phyloP scores from a whole-genome alignment of 371 early-diverging fungal genomes.

The Umbelopsis sp. region DNA sequence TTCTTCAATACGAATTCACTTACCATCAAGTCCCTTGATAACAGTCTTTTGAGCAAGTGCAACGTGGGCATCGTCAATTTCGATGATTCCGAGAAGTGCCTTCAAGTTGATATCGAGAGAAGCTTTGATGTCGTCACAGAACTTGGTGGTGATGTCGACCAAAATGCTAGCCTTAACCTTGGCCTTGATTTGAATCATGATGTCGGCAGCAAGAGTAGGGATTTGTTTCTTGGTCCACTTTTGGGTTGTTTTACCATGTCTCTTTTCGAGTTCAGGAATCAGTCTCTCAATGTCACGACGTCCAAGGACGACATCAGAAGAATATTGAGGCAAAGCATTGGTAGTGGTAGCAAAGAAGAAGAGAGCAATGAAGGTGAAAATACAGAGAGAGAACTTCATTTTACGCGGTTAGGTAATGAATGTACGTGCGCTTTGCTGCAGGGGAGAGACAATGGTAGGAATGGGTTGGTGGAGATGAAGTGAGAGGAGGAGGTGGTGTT shows the following conservation, averaged over 20 bases:
- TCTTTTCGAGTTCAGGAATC: conserved; percentile 9
- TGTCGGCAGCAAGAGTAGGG: conserved; percentile 6
- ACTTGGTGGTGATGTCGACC: conserved; percentile 12
- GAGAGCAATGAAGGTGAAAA: conserved; percentile 11
- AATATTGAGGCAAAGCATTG: neutral
- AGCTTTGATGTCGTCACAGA: conserved; percentile 24
- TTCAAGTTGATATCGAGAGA: conserved; percentile 21
- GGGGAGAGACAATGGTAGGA: neutral
- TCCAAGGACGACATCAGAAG: conserved; percentile 1
- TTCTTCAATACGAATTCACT: neutral
- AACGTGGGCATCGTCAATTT: conserved; percentile 24
- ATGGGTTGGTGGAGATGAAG: neutral
- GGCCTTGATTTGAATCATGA: conserved; percentile 16
- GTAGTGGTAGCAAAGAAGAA: conserved; percentile 12
- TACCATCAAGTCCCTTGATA: conserved; percentile 29
- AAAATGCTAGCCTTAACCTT: conserved; percentile 7
- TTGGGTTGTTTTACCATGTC: neutral
- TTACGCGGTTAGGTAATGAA: conserved; percentile 1
- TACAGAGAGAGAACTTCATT: conserved; percentile 2
- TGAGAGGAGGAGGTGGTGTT: neutral
- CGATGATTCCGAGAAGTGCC: conserved; percentile 26
- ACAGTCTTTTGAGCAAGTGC: conserved; percentile 27
- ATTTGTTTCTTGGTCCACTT: conserved; percentile 9
- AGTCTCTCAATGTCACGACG: conserved; percentile 9
- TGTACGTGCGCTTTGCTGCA: conserved; percentile 4